phyloP scores from a whole-genome alignment of 2,329 filamentous ascomycete genomes.

The Paecilomyces sp. region DNA sequence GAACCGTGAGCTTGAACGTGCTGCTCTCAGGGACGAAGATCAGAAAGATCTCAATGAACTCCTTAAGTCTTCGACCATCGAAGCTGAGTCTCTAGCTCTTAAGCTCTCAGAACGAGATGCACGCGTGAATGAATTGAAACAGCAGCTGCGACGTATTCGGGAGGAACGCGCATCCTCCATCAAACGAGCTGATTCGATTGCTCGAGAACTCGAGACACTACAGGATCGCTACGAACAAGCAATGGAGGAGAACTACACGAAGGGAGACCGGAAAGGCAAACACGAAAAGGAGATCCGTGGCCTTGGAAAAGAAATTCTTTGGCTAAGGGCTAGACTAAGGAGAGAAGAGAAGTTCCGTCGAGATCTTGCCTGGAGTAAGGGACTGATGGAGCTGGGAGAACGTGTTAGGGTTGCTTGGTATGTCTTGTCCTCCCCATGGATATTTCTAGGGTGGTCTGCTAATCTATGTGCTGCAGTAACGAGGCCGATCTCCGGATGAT shows the following conservation, averaged over 20 bases:
- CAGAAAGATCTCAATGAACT: slow-evolving; percentile 39
- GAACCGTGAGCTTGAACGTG: slow-evolving; percentile 44
- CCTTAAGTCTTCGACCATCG: slow-evolving; percentile 40
- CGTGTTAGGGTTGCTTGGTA: slow-evolving; percentile 64
- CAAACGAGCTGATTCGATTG: slow-evolving; percentile 32
- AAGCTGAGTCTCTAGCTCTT: slow-evolving; percentile 61
- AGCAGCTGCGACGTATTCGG: slow-evolving; percentile 58
- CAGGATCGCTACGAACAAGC: slow-evolving; percentile 59
- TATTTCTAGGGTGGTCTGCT: slow-evolving; percentile 11
- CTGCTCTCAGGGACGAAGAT: slow-evolving; percentile 39
- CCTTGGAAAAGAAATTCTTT: slow-evolving; percentile 82
- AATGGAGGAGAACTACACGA: slow-evolving; percentile 39
- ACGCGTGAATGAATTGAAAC: slow-evolving; percentile 49
- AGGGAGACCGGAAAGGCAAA: slow-evolving; percentile 36
- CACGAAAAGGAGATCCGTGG: slow-evolving; percentile 66
- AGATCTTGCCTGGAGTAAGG: slow-evolving; percentile 81
- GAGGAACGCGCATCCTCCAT: slow-evolving; percentile 38
- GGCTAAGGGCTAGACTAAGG: slow-evolving; percentile 73
- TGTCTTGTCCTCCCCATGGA: slow-evolving; percentile 33
- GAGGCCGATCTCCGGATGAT: slow-evolving; percentile 83
- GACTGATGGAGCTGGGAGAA: slow-evolving; percentile 76
- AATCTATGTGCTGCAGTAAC: slow-evolving; percentile 59
- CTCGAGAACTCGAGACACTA: slow-evolving; percentile 38
- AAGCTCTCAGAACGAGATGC: slow-evolving; percentile 64
- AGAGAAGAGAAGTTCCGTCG: slow-evolving; percentile 74